Evolutionary conservation across 371 early-diverging fungal species (phyloP), one percentile per base, ranked within the genome.

Genomic region (Quaeritorhiza haematococci): DNA sequence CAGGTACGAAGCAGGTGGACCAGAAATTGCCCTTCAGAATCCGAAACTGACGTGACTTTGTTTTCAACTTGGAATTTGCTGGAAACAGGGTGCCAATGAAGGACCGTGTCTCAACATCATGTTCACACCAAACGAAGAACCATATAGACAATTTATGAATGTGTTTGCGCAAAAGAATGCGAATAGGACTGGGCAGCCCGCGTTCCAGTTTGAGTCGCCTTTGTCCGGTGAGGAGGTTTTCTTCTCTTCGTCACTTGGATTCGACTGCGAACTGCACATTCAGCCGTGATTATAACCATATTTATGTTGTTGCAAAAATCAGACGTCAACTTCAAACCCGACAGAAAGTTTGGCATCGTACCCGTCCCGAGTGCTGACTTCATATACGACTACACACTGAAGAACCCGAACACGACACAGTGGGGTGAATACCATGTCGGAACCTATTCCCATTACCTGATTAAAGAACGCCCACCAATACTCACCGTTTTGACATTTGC

Each of bases 331-430:
- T 60, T 53, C 3, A 33, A 42, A 21, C 84, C 85, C 2, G 32
- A 38, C 0, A 38, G 55, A 29, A 70, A 57, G 3, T 44, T 71
- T 10, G 87, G 79, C 15, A 75, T 84, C 44, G 76, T 82, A 1
- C 79, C 83, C 21, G 86, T 85, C 1, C 64, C 79, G 1, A 55
- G 69, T 49, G 55, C 66, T 19, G 66, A 73, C 41, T 83, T 83
- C 59, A 84, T 87, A 38, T 86, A 87, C 65, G 58, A 78, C 59
- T 86, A 84, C 56, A 66, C 84, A 15, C 56, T 85, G 10, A 56
- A 62, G 23, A 53, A 82, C 56, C 88, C 84, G 41, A 87, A 87
- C 64, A 56, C 66, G 13, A 87, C 88, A 3, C 56, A 66, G 3
- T 86, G 83, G 68, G 86, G 78, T 62, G 32, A 34, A 24, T 47